Evolutionary conservation across 768 basidiomycete genomes (phyloP).

Genomic region (Amanita pallidorosea): DNA sequence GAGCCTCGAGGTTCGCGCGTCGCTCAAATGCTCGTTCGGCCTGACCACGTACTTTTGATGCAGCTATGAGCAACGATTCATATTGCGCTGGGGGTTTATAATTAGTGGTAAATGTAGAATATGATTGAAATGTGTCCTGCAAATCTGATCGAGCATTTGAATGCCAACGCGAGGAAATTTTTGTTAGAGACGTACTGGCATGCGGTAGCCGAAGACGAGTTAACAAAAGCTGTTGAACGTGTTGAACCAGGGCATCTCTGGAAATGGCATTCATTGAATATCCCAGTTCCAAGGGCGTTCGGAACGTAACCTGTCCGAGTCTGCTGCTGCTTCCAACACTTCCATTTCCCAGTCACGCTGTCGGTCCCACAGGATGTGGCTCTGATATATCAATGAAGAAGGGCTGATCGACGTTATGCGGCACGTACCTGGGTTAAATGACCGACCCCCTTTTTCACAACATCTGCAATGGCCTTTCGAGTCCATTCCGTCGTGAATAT

Average conservation of each 20-base stretch:
- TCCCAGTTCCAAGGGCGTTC: background rate
- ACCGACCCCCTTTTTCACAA: slow-evolving; percentile 43
- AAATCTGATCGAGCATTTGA: slow-evolving; percentile 38
- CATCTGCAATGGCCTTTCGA: slow-evolving; percentile 37
- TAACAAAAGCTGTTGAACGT: slow-evolving; percentile 51
- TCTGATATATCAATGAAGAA: slow-evolving; percentile 28
- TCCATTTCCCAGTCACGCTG: slow-evolving; percentile 71
- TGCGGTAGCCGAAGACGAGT: slow-evolving; percentile 69
- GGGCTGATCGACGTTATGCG: background rate
- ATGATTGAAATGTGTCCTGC: slow-evolving; percentile 74
- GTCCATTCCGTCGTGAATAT: slow-evolving; percentile 57
- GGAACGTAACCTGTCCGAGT: slow-evolving; percentile 31
- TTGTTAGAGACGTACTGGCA: slow-evolving; percentile 34
- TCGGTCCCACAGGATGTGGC: slow-evolving; percentile 59
- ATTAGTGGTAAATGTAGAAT: slow-evolving; percentile 82
- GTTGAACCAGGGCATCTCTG: slow-evolving; percentile 34
- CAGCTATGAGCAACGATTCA: slow-evolving; percentile 62
- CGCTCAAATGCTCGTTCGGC: slow-evolving; percentile 52
- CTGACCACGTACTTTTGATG: slow-evolving; percentile 59
- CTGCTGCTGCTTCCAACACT: slow-evolving; percentile 37
- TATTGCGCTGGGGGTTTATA: slow-evolving; percentile 69
- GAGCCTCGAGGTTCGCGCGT: slow-evolving; percentile 51
- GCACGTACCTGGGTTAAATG: slow-evolving; percentile 54
- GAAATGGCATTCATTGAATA: slow-evolving; percentile 4
- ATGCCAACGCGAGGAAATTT: background rate